Evolutionary conservation across 1,139 yeast genomes (phyloP), one percentile per base, ranked within the genome.

Genomic region (Nakaseomyces uthaithaninus): DNA sequence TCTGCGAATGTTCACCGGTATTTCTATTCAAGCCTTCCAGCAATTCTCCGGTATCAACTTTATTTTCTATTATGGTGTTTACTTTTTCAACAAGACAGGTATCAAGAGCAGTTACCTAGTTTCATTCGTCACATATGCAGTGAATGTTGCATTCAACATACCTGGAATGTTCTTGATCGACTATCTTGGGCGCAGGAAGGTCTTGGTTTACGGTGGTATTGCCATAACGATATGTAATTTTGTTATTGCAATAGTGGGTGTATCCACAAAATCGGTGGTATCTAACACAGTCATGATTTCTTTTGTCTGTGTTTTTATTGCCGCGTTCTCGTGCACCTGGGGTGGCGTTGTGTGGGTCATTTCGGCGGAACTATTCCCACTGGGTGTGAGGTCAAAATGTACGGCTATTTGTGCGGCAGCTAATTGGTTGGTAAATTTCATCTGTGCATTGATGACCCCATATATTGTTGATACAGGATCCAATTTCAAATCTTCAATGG

Each of bases 281-380:
- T 69, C 81, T 23, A 87, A 85, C 51, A 69, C 78, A 55, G 82
- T 82, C 36, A 72, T 77, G 85, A 80, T 85, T 60, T 78, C 82
- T 54, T 74, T 85, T 52, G 77, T 89, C 23, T 81, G 91, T 62
- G 60, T 82, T 46, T 86, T 77, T 67, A 82, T 86, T 48, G 80
- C 81, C 62, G 77, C 77, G 59, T 85, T 84, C 59, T 91, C 94
- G 27, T 72, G 82, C 28, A 78, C 94, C 6, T 84, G 94, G 94
- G 95, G 91, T 43, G 94, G 94, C 47, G 78, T 80, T 48, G 83
- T 80, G 35, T 86, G 77, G 74, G 81, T 81, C 42, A 77, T 82
- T 52, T 74, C 80, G 41, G 80, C 91, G 28, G 95, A 85, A 64
- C 69, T 82, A 34, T 84, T 76, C 63, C 89, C 94, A 41, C 69